Conservation (phyloP, 176 grass and related monocot genomes). For the Melocanna baccifera region DNA sequence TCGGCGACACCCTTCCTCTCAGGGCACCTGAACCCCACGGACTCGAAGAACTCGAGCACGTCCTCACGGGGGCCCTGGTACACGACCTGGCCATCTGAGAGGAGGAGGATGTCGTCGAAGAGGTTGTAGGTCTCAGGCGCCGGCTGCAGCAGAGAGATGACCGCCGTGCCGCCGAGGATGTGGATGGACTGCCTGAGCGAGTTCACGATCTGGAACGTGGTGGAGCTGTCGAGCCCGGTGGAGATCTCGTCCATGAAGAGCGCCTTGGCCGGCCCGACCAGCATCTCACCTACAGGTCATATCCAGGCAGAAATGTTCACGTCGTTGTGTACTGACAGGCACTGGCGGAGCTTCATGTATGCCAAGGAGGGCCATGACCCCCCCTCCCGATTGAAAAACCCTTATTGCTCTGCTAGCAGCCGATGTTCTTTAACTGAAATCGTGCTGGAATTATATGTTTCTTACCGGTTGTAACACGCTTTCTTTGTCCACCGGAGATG, state of each 20-base stretch:
- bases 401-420: background rate
- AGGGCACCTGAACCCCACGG: constrained; percentile 79
- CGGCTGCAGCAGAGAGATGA: constrained; percentile 85
- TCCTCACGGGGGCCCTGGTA: constrained; percentile 78
- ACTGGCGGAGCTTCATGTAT: no score
- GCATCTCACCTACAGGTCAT: constrained; percentile 72
- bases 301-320: background rate
- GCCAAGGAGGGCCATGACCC: no score
- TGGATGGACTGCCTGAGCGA: constrained; percentile 83
- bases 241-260: constrained; percentile 99
- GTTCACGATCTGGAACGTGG: constrained; percentile 91
- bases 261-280: constrained; percentile 75
- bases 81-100: constrained; percentile 78
- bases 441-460: background rate
- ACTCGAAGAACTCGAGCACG: constrained; percentile 88
- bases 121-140: constrained; percentile 86
- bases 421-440: background rate
- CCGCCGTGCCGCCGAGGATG: constrained; percentile 74
- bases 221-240: constrained; percentile 94
- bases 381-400: no score
- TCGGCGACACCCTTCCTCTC: constrained; percentile 87
- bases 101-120: constrained; percentile 85
- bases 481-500: constrained; percentile 83
- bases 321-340: background rate
- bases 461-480: constrained; percentile 91